Evolutionary conservation across 805 yeast species (phyloP), one percentile per base, ranked within the genome.

Genomic region (Pichia thaimueangensis): DNA sequence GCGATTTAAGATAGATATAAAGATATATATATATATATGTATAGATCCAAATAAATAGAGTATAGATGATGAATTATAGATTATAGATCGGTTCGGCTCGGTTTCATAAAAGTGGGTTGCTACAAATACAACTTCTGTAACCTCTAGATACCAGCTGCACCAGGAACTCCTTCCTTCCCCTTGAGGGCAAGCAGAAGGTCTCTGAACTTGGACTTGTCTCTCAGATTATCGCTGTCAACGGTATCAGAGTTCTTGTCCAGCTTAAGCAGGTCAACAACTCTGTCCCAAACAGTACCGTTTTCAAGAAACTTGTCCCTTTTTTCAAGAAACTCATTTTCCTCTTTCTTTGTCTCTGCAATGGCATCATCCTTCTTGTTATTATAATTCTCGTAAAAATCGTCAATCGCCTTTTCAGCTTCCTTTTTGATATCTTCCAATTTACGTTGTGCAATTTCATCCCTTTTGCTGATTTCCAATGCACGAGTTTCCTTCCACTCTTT

Each of bases 331-430:
- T 75, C 77, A 51, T 76, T 79, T 53, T 86, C 86, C 52, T 83
- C 93, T 39, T 69, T 68, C 58, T 71, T 70, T 11, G 85, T 81
- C 45, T 74, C 72, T 47, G 76, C 80, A 43, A 80, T 67, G 39
- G 79, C 76, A 50, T 74, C 74, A 41, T 86, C 91, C 63, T 80
- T 83, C 68, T 89, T 89, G 58, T 73, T 70, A 67, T 86, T 88
- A 71, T 91, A 91, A 58, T 81, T 82, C 54, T 86, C 95, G 63
- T 91, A 91, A 63, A 91, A 91, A 50, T 85, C 95, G 60, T 91
- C 96, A 56, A 88, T 78, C 41, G 87, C 80, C 59, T 80, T 78
- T 56, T 78, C 76, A 9, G 97, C 97, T 48, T 82, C 81, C 39
- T 76, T 74, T 43, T 82, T 74, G 45, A 87, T 72, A 47, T 80